Percentiles rank a stretch among this genome's conserved stretches.
Conservation (phyloP, 257 asterid genomes). For the Rauvolfia tetraphylla region DNA sequence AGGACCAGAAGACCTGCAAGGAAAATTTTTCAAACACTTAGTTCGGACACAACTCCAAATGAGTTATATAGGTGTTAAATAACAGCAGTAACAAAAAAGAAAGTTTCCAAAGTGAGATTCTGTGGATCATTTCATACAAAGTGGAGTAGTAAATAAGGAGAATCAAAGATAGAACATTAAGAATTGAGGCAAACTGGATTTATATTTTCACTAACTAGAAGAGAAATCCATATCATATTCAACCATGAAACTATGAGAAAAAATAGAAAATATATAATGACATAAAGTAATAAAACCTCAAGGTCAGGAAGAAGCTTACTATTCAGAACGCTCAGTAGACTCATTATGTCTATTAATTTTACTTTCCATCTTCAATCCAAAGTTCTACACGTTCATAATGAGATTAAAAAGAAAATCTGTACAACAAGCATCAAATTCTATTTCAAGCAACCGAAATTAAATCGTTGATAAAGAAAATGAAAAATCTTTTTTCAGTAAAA, state of each 20-base stretch:
- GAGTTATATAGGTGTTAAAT: neutral
- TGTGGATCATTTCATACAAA: neutral
- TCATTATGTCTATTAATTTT: neutral
- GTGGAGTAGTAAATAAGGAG: neutral
- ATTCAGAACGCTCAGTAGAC: neutral
- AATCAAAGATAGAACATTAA: neutral
- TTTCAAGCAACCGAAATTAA: neutral
- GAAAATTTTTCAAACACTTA: neutral
- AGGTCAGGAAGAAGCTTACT: neutral
- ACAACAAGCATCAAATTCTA: neutral
- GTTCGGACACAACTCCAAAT: neutral
- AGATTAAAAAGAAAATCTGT: neutral
- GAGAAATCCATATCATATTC: neutral
- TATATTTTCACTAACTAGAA: neutral
- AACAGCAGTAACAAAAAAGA: neutral
- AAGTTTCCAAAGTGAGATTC: neutral
- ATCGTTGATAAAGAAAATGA: neutral
- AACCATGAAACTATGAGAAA: neutral
- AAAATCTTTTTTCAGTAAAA: neutral
- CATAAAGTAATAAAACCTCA: neutral
- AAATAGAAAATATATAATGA: neutral
- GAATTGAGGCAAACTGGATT: neutral
- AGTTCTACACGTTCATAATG: neutral
- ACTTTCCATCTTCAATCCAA: neutral
- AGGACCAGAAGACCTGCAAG: conserved; percentile 37